phyloP scores from a whole-genome alignment of 306 rosid species.

The Geum urbanum region DNA sequence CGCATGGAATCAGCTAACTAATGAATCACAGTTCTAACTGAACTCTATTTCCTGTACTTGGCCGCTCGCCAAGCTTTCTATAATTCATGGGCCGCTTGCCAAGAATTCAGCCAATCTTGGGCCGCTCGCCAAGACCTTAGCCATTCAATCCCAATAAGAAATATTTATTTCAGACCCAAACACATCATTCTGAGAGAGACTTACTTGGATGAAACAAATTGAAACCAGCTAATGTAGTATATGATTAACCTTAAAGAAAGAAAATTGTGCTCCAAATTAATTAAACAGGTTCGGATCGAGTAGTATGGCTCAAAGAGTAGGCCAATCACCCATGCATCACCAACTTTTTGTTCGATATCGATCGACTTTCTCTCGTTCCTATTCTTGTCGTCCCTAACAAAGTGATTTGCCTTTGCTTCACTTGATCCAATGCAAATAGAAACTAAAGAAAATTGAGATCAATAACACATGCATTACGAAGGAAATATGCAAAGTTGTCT shows the following conservation, averaged over 20 bases:
- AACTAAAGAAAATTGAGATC: slow-evolving; percentile 16
- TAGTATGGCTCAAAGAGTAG: slow-evolving; percentile 49
- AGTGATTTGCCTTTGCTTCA: slow-evolving; percentile 47
- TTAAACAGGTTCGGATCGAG: slow-evolving; percentile 29
- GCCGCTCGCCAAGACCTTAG: too few species aligned
- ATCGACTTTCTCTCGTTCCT: slow-evolving; percentile 24
- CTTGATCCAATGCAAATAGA: slow-evolving; percentile 44
- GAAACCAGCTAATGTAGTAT: too few species aligned
- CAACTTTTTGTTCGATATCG: slow-evolving; percentile 19
- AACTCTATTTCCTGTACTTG: too few species aligned
- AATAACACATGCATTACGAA: slow-evolving; percentile 12
- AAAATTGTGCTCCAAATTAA: slow-evolving; percentile 24
- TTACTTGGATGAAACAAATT: too few species aligned
- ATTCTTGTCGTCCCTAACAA: slow-evolving; percentile 18
- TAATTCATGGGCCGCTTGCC: too few species aligned
- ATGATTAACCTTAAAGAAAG: too few species aligned
- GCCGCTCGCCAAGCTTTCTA: too few species aligned
- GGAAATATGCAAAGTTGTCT: slow-evolving; percentile 11
- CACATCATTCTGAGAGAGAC: not conserved
- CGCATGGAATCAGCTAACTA: too few species aligned
- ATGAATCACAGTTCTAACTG: too few species aligned
- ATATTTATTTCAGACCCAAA: too few species aligned
- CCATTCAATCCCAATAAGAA: too few species aligned
- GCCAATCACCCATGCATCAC: slow-evolving; percentile 59
- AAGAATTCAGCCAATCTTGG: too few species aligned